A percentile compares a stretch with the other conserved stretches of the same genome.
phyloP scores from a whole-genome alignment of 2,329 filamentous ascomycete species.

The Dothidotthia symphoricarpi region DNA sequence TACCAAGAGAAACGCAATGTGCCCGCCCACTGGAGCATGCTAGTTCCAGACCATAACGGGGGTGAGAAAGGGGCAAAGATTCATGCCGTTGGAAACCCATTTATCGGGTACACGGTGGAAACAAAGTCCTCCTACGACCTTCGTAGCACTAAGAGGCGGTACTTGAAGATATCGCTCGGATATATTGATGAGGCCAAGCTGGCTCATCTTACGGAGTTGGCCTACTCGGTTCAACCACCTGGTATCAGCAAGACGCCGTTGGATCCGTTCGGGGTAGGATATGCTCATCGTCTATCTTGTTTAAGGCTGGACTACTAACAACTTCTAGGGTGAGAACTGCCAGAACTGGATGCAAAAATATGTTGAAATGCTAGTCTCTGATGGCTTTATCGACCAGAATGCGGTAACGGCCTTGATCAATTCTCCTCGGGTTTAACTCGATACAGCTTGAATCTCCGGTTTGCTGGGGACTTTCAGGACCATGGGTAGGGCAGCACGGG shows the following conservation, averaged over 20 bases:
- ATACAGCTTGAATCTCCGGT: not conserved
- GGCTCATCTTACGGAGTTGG: not conserved
- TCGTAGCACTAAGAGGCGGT: not conserved
- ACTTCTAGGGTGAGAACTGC: not conserved
- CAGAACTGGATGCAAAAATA: not conserved
- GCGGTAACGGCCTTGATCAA: not conserved
- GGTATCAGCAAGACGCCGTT: constrained; percentile 1
- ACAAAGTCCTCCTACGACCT: constrained; percentile 1
- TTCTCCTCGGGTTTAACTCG: not conserved
- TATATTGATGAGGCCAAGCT: not conserved
- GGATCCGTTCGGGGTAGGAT: constrained; percentile 2
- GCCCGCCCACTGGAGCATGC: constrained; percentile 1
- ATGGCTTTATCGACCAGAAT: not conserved
- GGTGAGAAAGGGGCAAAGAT: not conserved
- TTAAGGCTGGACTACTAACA: not conserved
- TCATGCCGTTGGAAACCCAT: not conserved
- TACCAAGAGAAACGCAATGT: not conserved
- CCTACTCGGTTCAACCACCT: not conserved
- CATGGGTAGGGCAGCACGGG: not conserved
- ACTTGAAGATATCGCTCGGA: constrained; percentile 1
- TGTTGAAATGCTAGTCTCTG: not conserved
- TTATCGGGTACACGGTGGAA: not conserved
- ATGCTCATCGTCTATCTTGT: not conserved
- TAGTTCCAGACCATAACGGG: constrained; percentile 1
- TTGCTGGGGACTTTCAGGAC: not conserved